Base-by-base conservation (phyloP, 179 eudicot genomes). In the Spinacia oleracea region DNA sequence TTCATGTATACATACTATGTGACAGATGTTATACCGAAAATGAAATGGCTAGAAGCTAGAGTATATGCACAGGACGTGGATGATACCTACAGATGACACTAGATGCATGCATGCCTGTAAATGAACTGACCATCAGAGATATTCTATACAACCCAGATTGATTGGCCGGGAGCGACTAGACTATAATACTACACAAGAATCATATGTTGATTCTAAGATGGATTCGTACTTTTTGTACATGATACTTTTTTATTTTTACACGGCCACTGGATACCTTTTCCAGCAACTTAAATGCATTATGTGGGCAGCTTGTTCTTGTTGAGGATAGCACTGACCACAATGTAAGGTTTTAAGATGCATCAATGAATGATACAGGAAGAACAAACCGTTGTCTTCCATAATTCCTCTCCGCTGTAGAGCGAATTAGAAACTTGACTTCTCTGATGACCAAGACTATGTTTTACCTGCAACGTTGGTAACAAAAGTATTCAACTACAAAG, bases 171-270 rank as follows among this genome's bases (percentile, higher is more conserved):
- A 64, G 38, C 9, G 55, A 46, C 53, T 68, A 45, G 67, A n/a
- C 79, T 81, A 70, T 50, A 84, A 70, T 50, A 84, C 84, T 74
- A 65, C 80, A 72, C 73, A 85, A 88, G 97, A 93, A 93, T 90
- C 98, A 90, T 87, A 90, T 85, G 80, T 88, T 93, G 98, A 92
- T 90, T 89, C 97, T 88, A 81, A 78, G 81, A 70, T 45, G 65
- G 75, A 83, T 78, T 81, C 76, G 82, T 70, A 79, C 76, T 82
- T 67, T 85, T 63, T 79, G 81, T 85, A 86, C 89, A 85, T 32
- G 25, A 72, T 62, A 80, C n/a, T 27, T 63, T 79, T 79, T 84
- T 81, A 81, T 76, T 62, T 79, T 84, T 79, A 72, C 80, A 91
- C 25, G 83, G 83, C 76, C 56, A 86, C 93, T 84, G 82, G 93